Evolutionary conservation across 2,329 filamentous ascomycete genomes (phyloP).

Genomic region (Exutisphaerella laricina): DNA sequence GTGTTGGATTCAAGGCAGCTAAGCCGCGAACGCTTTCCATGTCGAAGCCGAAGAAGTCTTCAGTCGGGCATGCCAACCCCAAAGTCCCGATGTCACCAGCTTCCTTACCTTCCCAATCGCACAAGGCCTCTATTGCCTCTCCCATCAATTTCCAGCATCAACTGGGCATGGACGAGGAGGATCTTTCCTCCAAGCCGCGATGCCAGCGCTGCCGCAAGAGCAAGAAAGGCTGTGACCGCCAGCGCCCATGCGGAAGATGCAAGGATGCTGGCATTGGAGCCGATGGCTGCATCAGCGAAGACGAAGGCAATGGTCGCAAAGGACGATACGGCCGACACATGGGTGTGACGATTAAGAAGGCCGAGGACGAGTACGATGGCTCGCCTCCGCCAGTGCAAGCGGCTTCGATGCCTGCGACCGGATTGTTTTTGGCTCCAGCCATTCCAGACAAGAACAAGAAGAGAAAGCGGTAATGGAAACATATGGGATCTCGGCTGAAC

Average conservation of each 20-base stretch:
- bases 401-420: slow-evolving; percentile 28
- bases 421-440: slow-evolving; percentile 33
- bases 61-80: slow-evolving; percentile 16
- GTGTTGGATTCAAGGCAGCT: slow-evolving; percentile 31
- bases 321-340: slow-evolving; percentile 75
- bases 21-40: slow-evolving; percentile 42
- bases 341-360: slow-evolving; percentile 61
- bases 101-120: slow-evolving; percentile 62
- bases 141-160: slow-evolving; percentile 58
- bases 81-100: slow-evolving; percentile 49
- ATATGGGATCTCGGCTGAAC: too few relatives aligned
- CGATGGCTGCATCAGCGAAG: slow-evolving; percentile 93
- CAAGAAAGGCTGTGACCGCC: slow-evolving; percentile 97
- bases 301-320: slow-evolving; percentile 95
- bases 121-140: slow-evolving; percentile 64
- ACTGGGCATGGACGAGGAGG: slow-evolving; percentile 67
- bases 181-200: slow-evolving; percentile 88
- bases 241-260: slow-evolving; percentile 90
- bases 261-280: slow-evolving; percentile 90
- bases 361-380: slow-evolving; percentile 21
- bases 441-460: slow-evolving; percentile 63
- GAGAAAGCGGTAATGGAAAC: slow-evolving; percentile 47
- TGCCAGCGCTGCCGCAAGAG: slow-evolving; percentile 99
- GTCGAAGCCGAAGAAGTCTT: slow-evolving; percentile 48
- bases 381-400: slow-evolving; percentile 19